Evolutionary conservation across 169 alveolate genomes (phyloP).

Genomic region (Plasmodium relictum): DNA sequence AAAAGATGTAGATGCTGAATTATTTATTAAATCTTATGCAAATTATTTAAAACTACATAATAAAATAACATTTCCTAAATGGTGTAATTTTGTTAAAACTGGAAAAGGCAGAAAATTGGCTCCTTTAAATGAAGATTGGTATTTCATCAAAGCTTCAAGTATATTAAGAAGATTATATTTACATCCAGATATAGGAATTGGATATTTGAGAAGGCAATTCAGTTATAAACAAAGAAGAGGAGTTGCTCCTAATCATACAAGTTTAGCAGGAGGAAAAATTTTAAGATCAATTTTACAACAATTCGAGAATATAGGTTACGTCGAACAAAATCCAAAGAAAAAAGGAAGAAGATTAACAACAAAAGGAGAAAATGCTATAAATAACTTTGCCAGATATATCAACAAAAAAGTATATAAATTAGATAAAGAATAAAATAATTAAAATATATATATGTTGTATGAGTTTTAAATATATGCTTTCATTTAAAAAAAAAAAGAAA

Average conservation of each 20-base stretch:
- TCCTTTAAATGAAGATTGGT: constrained; percentile 97
- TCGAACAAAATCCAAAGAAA: constrained; percentile 93
- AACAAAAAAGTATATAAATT: constrained; percentile 79
- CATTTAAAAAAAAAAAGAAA: no score
- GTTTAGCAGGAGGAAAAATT: constrained; percentile 95
- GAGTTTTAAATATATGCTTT: no score
- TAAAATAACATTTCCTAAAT: constrained; percentile 95
- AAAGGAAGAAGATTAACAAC: constrained; percentile 89
- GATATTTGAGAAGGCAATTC: constrained; percentile 93
- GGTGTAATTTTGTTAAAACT: constrained; percentile 96
- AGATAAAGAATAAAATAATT: constrained; percentile 23
- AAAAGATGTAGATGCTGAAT: constrained; percentile 97
- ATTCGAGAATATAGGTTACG: constrained; percentile 94
- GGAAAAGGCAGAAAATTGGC: constrained; percentile 95
- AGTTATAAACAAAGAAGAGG: constrained; percentile 95
- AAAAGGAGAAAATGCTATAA: constrained; percentile 88
- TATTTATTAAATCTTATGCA: constrained; percentile 95
- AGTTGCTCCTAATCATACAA: constrained; percentile 92
- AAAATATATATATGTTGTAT: neutral
- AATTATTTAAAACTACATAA: constrained; percentile 95
- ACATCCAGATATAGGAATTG: constrained; percentile 96
- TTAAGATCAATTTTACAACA: constrained; percentile 95
- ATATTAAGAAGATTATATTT: constrained; percentile 95
- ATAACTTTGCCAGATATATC: constrained; percentile 89
- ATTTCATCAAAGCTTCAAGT: constrained; percentile 97